Percentiles rank a stretch among this genome's conserved stretches.
These are phyloP conservation scores for Penstemon newberryi DNA, from an alignment of 257 asterid species.

Conservation along the genomic window DNA sequence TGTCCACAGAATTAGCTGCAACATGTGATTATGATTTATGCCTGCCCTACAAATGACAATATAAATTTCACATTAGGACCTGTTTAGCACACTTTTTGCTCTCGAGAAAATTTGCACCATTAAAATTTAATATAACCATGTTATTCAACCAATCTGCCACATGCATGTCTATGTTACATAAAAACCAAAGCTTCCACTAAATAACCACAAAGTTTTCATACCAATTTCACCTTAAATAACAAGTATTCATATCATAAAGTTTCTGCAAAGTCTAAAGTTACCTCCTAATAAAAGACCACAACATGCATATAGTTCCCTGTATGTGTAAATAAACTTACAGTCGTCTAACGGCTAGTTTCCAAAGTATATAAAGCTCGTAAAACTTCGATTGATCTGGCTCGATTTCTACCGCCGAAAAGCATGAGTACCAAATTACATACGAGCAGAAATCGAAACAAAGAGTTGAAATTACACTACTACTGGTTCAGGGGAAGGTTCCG, in stretches of 20 bases:
- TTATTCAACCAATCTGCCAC: background rate
- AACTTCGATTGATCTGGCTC: background rate
- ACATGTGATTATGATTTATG: too few species aligned
- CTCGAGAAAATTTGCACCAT: too few species aligned
- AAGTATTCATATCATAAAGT: background rate
- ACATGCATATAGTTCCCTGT: background rate
- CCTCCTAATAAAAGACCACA: background rate
- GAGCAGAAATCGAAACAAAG: background rate
- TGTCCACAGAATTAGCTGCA: too few species aligned
- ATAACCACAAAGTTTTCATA: background rate
- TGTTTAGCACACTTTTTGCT: too few species aligned
- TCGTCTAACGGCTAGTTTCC: background rate
- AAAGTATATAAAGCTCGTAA: background rate
- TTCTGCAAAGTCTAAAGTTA: background rate
- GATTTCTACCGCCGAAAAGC: background rate
- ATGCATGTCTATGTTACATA: too few species aligned
- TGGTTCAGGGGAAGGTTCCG: conserved; percentile 52
- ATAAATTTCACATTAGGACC: background rate
- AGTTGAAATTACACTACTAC: conserved; percentile 37
- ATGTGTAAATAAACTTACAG: background rate
- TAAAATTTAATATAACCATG: too few species aligned
- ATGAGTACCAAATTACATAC: conserved; percentile 23
- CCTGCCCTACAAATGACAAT: background rate
- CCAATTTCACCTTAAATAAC: background rate
- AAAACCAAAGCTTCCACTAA: too few species aligned